phyloP scores from a whole-genome alignment of 495 filamentous ascomycete genomes.

The Talaromyces wortmannii region DNA sequence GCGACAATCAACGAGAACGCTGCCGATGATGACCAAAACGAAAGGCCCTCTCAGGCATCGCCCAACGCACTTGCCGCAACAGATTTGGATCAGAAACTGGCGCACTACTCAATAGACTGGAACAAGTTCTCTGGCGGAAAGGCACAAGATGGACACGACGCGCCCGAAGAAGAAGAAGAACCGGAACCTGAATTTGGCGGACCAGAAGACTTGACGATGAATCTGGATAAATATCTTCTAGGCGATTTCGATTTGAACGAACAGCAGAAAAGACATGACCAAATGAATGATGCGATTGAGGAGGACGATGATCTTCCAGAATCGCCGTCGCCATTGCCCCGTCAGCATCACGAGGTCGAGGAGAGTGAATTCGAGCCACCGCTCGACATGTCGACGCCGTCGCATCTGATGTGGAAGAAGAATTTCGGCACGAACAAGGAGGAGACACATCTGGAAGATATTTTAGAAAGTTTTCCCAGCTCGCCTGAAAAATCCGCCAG shows the following conservation, averaged over 20 bases:
- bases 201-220: conserved; percentile 45
- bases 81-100: conserved; percentile 36
- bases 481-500: conserved; percentile 15
- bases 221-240: conserved; percentile 42
- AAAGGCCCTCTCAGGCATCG: conserved; percentile 11
- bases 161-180: conserved; percentile 25
- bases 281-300: conserved; percentile 9
- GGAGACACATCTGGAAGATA: conserved; percentile 32
- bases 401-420: conserved; percentile 30
- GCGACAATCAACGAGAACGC: background rate
- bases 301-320: conserved; percentile 6
- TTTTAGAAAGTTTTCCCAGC: conserved; percentile 32
- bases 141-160: conserved; percentile 17
- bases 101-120: conserved; percentile 41
- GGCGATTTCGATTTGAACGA: conserved; percentile 18
- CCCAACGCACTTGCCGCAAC: conserved; percentile 17
- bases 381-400: conserved; percentile 42
- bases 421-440: conserved; percentile 20
- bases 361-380: conserved; percentile 41
- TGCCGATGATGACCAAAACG: conserved; percentile 1
- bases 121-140: conserved; percentile 34
- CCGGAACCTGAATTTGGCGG: conserved; percentile 40
- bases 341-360: conserved; percentile 14
- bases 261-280: conserved; percentile 12
- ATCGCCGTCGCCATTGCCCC: conserved; percentile 1